Base-by-base conservation (phyloP, 2,329 filamentous ascomycete genomes). In the Penicillium sp. region DNA sequence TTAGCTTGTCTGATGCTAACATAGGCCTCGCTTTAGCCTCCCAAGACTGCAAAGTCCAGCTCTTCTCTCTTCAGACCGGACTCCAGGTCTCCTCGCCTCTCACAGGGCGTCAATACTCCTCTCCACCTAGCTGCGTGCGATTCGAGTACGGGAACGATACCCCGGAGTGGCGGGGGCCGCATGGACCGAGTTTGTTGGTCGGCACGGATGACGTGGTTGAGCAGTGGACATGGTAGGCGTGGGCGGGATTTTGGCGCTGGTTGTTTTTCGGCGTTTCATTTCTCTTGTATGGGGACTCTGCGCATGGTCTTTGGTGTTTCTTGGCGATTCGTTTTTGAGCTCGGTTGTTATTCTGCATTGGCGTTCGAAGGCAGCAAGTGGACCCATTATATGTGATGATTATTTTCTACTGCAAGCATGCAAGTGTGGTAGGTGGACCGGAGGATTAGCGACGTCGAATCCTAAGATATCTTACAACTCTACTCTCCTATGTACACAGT, bases 21-120 rank as follows among this genome's bases (percentile, higher is more conserved):
- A 22, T 21, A 32, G 13, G 21, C 15, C 24, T 44, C 17, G 13
- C 29, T 22, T 38, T 24, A 71, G 69, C 62, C 10, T 64, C 67
- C 31, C 57, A 68, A 32, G 54, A 65, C n/a, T 53, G 55, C 10
- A 65, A 50, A 41, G 60, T 71, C 19, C 65, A 68, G 28, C 58
- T 72, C 2, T 70, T 67, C 57, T 72, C 69, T 15, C 58, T 72
- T 17, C 59, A 57, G 2, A 68, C 64, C 3, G 69, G 69, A 3
- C 57, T 61, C n/a, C 52, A 62, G 10, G 58, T 71, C 1, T 22
- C 48, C 8, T 68, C 64, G 2, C 63, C 64, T 3, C 29, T 64
- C 12, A 58, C 59, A 6, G 50, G 58, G 15, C 58, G 58, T 32
- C 55, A 49, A 24, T 68, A 69, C 40, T 19, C 45, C 0, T 28